Evolutionary conservation across 2,329 filamentous ascomycete genomes (phyloP), one percentile per base, ranked within the genome.

Genomic region (Fusarium udum): DNA sequence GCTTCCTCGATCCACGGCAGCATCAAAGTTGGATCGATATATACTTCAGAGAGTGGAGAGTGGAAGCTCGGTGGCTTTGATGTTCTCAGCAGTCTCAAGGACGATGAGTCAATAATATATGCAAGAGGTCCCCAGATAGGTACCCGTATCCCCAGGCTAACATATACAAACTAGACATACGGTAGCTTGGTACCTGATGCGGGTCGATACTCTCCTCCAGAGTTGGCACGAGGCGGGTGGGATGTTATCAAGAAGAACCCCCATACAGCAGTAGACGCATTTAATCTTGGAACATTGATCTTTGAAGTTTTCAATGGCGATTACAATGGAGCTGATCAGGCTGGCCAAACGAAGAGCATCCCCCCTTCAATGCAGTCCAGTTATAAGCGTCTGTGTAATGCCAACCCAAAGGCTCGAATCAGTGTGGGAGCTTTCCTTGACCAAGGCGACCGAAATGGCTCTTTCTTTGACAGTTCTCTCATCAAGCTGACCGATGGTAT

Each of bases 51-150:
- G 80, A 98, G 96, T 79, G 96, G 96, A 65, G 96, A 99, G 83
- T 99, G 96, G 96, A 98, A 97, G 79, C 85, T 99, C 4, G 95
- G 93, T 26, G 96, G 96, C 2, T 97, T 99, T 76, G 96, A 99
- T 75, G 89, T 97, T 10, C 83, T 98, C 67, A 98, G 95, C 83
- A 98, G 93, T 42, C 92, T 98, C 84, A 98, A 98, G 78, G 96
- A 98, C 64, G 95, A 98, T 70, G 94, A 98, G 77, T 94, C 95
- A 15, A 87, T 97, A 53, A 95, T 99, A 79, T 98, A 97, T 80
- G 92, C 94, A 37, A 65, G 81, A 73, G 14, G 11, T 9, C 37
- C 12, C 26, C 10, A 13, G 7, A 22, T 16, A 36, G 24, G 7
- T 12, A 10, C 48, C 22, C 28, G 14, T 14, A 46, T 15, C 20